phyloP scores from a whole-genome alignment of 768 basidiomycete species.

The Hemileccinum rubropunctum region DNA sequence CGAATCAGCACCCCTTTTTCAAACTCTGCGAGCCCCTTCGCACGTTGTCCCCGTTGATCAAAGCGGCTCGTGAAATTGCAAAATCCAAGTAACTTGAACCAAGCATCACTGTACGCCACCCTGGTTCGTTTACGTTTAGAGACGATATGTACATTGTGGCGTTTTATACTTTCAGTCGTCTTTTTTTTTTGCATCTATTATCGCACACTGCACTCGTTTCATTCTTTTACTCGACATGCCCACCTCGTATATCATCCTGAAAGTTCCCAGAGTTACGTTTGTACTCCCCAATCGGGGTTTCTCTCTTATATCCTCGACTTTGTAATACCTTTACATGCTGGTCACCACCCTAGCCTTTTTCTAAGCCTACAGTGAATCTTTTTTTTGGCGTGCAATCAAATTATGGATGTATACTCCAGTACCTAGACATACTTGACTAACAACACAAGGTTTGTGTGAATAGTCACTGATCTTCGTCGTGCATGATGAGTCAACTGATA shows the following conservation, averaged over 20 bases:
- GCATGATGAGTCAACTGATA: neutral
- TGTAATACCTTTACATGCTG: constrained; percentile 32
- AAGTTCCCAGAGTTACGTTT: constrained; percentile 16
- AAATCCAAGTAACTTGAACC: constrained; percentile 53
- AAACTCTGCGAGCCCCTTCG: constrained; percentile 81
- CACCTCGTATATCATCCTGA: constrained; percentile 4
- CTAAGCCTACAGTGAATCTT: constrained; percentile 12
- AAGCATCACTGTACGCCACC: neutral
- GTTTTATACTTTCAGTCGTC: neutral
- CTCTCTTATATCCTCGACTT: constrained; percentile 25
- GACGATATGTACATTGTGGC: constrained; percentile 15
- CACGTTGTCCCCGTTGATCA: constrained; percentile 86
- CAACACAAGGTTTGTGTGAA: too few species aligned
- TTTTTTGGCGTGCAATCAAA: constrained; percentile 11
- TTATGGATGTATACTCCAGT: constrained; percentile 8
- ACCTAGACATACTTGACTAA: constrained; percentile 11
- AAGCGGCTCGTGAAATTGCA: constrained; percentile 85
- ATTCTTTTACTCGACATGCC: constrained; percentile 14
- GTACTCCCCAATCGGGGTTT: constrained; percentile 7
- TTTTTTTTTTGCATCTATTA: constrained; percentile 18
- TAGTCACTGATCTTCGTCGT: too few species aligned
- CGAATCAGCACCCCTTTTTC: constrained; percentile 78
- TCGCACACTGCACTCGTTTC: constrained; percentile 17
- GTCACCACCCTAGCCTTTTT: constrained; percentile 3
- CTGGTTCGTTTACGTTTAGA: neutral